Base-by-base conservation (phyloP, 2,329 filamentous ascomycete genomes). In the Nannizziopsis arthrosporioides region DNA sequence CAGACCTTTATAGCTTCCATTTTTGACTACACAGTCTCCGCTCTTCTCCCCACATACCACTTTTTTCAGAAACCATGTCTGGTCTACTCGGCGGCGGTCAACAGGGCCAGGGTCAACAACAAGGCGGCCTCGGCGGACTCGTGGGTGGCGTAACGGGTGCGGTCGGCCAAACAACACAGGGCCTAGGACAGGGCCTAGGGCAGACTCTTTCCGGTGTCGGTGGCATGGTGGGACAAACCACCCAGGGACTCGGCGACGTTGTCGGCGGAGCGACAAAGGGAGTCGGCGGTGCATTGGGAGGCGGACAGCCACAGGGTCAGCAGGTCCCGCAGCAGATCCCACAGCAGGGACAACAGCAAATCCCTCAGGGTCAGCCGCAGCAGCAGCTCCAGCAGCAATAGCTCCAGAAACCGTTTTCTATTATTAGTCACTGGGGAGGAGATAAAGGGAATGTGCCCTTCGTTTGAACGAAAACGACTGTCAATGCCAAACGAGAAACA, bases 101-200 rank as follows among this genome's bases (percentile, higher is more conserved):
- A 9, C 38, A 42, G 18, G 37, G 39, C 15, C 43, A 46, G 15
- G 40, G 41, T 11, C 40, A 48, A 30, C 47, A 30, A 11, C 34
- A 51, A 42, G 42, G 34, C 5, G 42, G 31, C 15, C 39, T 44
- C 36, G 43, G 42, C 11, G 49, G 40, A 7, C 39, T 47, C 12
- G 39, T 51, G 40, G 44, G 49, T 15, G 49, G 49, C 31, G 49
- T 51, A 10, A 48, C 44, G 10, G 45, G 45, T 6, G 49, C 44
- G 18, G 39, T 51, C 30, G 49, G 45, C 10, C 39, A 48, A n/a
- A 48, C 49, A 2, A 41, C 42, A 2, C 44, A 48, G 31, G 49
- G 49, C 3, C 32, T 51, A 15, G 49, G 49, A 7, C 34, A 44
- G 11, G 49, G 39, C 10, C 39, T 51, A 17, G 49, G 49, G 15